Evolutionary conservation across 2,329 filamentous ascomycete genomes (phyloP).

Genomic region (Penicillium glabrum): DNA sequence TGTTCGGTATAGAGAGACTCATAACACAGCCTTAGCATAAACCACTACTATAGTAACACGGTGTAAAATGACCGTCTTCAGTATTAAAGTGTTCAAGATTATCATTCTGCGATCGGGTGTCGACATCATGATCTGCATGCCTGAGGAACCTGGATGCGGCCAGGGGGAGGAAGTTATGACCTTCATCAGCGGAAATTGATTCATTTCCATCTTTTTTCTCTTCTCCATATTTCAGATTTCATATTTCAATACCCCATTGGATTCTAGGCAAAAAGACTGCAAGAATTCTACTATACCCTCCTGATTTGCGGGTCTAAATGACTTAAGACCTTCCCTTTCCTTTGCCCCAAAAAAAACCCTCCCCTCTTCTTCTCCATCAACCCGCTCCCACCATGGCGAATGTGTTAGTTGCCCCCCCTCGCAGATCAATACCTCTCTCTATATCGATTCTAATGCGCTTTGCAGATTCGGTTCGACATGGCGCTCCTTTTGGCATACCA

Average conservation of each 20-base stretch:
- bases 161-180: conserved; percentile 10
- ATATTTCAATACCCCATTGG: neutral
- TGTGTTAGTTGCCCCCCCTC: conserved; percentile 14
- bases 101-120: neutral
- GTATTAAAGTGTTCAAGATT: neutral
- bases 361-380: conserved; percentile 4
- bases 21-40: too few species aligned
- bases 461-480: conserved; percentile 68
- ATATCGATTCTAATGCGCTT: neutral
- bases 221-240: neutral
- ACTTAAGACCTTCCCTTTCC: conserved; percentile 3
- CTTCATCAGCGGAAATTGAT: neutral
- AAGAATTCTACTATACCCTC: neutral
- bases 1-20: too few species aligned
- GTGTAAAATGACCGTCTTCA: neutral
- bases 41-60: neutral
- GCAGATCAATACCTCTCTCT: neutral
- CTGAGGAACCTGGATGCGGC: conserved; percentile 21
- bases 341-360: neutral
- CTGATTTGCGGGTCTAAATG: conserved; percentile 5
- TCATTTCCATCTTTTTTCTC: neutral
- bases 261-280: neutral
- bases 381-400: conserved; percentile 23
- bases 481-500: conserved; percentile 93
- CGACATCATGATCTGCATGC: conserved; percentile 29